These are phyloP conservation scores for Cucumis melo DNA, from an alignment of 306 rosid species.

Conservation along the genomic window DNA sequence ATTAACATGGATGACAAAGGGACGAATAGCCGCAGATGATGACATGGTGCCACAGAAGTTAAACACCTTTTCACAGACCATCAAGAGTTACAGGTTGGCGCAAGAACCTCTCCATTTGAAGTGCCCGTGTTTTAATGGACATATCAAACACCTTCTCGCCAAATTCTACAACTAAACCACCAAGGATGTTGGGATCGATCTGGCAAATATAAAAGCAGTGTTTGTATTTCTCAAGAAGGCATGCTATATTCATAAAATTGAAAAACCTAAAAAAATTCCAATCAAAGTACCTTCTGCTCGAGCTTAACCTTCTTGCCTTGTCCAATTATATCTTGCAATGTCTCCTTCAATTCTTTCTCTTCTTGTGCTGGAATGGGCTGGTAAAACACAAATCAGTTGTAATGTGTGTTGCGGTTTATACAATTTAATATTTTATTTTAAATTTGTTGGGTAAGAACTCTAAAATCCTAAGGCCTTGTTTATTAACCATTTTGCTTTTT, in stretches of 20 bases:
- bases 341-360: conserved; percentile 77
- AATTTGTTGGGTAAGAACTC: not conserved
- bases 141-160: conserved; percentile 73
- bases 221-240: not conserved
- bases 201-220: conserved; percentile 14
- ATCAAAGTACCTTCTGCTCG: conserved; percentile 64
- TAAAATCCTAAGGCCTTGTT: not conserved
- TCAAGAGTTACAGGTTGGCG: conserved; percentile 43
- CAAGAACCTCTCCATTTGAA: conserved; percentile 88
- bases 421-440: not conserved
- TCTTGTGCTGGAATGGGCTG: conserved; percentile 85
- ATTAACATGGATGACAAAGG: conserved; percentile 9
- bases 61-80: conserved; percentile 29
- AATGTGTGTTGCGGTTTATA: not conserved
- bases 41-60: conserved; percentile 7
- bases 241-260: not conserved
- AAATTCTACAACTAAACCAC: conserved; percentile 79
- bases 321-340: conserved; percentile 66
- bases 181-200: conserved; percentile 85
- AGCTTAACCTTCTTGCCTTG: conserved; percentile 56
- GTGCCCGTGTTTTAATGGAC: conserved; percentile 80
- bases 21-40: conserved; percentile 7
- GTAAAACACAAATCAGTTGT: conserved; percentile 9
- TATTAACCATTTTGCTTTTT: too few species aligned
- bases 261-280: not conserved